Evolutionary conservation across 2,329 filamentous ascomycete species (phyloP).

Genomic region (Fusarium sp.): DNA sequence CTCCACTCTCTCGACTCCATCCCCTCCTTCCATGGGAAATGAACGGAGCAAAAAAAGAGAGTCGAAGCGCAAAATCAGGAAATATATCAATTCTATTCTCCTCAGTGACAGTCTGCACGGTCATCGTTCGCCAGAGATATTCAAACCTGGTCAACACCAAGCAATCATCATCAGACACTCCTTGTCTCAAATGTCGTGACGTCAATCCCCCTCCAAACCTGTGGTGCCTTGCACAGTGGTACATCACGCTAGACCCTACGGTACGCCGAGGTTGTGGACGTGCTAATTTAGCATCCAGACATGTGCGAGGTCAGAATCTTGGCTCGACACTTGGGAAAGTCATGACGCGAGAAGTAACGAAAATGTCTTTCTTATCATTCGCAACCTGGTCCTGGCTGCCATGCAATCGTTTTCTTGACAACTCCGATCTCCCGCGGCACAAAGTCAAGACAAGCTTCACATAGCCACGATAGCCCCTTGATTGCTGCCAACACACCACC

Average conservation of each 20-base stretch:
- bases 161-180: conserved; percentile 29
- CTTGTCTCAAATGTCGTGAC: conserved; percentile 21
- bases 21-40: background rate
- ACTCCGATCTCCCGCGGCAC: background rate
- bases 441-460: background rate
- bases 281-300: background rate
- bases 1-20: background rate
- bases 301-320: conserved; percentile 9
- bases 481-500: conserved; percentile 13
- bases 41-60: background rate
- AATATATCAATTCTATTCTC: background rate
- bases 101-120: conserved; percentile 5
- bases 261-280: background rate
- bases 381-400: background rate
- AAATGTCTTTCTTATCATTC: background rate
- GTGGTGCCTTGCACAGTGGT: conserved; percentile 31
- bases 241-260: conserved; percentile 14
- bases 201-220: conserved; percentile 25
- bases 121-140: background rate
- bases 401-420: background rate
- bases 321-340: background rate
- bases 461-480: background rate
- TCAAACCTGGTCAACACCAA: conserved; percentile 21
- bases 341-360: background rate
- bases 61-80: background rate